phyloP scores from a whole-genome alignment of 345 rosid genomes.

The Euphorbia tirucalli region DNA sequence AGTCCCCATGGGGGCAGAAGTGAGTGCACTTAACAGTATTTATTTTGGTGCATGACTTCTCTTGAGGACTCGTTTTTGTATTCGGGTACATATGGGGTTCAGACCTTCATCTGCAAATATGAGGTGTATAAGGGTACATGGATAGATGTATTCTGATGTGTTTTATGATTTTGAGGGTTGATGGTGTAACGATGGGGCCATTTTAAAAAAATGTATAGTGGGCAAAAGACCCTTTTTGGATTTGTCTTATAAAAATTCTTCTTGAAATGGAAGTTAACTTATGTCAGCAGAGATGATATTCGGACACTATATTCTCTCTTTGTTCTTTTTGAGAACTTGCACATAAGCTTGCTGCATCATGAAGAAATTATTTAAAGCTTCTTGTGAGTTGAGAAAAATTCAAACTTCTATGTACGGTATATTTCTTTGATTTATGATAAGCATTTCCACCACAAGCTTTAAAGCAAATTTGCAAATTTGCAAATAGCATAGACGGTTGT shows the following conservation, averaged over 20 bases:
- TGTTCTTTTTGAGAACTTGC: neutral
- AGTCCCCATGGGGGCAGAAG: neutral
- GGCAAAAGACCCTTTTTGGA: neutral
- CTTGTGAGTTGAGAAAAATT: no score
- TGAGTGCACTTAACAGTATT: conserved; percentile 2
- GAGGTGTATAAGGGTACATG: conserved; percentile 8
- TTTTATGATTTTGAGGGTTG: conserved; percentile 21
- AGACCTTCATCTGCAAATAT: conserved; percentile 19
- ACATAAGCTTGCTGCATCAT: no score
- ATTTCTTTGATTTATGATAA: no score
- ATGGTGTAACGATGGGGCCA: conserved; percentile 19
- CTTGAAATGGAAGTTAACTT: conserved; percentile 11
- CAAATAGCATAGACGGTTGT: no score
- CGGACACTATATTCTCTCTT: neutral
- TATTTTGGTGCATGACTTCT: conserved; percentile 17
- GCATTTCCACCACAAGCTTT: no score
- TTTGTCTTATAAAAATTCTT: conserved; percentile 7
- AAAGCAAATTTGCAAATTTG: no score
- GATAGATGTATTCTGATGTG: conserved; percentile 7
- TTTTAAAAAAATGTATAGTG: conserved; percentile 32
- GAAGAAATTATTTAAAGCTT: no score
- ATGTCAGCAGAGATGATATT: neutral
- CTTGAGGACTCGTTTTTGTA: conserved; percentile 5
- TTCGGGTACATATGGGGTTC: conserved; percentile 6
- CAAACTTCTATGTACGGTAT: no score